Evolutionary conservation across 2,329 filamentous ascomycete genomes (phyloP), one percentile per base, ranked within the genome.

Genomic region (Blastomyces percursus): DNA sequence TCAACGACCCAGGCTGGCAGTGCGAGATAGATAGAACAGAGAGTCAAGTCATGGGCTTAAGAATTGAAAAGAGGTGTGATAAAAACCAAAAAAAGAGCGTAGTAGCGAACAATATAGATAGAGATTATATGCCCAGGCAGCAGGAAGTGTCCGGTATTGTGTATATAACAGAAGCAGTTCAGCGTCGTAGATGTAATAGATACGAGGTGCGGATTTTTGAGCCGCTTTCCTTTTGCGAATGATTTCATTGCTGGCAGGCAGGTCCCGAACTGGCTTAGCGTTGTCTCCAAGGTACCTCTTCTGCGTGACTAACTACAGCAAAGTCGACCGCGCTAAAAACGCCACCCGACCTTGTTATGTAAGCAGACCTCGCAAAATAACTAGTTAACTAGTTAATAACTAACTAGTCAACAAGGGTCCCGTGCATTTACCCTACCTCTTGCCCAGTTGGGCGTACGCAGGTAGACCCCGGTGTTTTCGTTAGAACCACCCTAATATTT

Each of bases 241-340:
- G 35, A 59, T 48, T 59, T 44, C 56, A 21, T 44, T n/a, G 55
- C 35, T 21, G 55, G 16, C 21, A 14, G 56, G 32, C 32, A 7
- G 1, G 32, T 9, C 35, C 56, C 3, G 8, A n/a, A 32, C 3
- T 2, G 50, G 62, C n/a, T 58, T 65, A 64, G 64, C 62, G 48
- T 64, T 60, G 19, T 57, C 63, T 58, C 52, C 67, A 70, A 68
- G 68, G 68, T 70, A 62, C 67, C 46, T 58, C 16, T 32, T 21
- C 38, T 24, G 2, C n/a, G n/a, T n/a, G n/a, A n/a, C n/a, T n/a
- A n/a, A n/a, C n/a, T n/a, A n/a, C n/a, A n/a, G n/a, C n/a, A n/a
- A n/a, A n/a, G n/a, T n/a, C n/a, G n/a, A n/a, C n/a, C n/a, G n/a
- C n/a, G n/a, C n/a, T n/a, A n/a, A n/a, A n/a, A n/a, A n/a, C n/a